Base-by-base conservation (phyloP, 805 yeast genomes). In the Wickerhamiella kurtzmanii region DNA sequence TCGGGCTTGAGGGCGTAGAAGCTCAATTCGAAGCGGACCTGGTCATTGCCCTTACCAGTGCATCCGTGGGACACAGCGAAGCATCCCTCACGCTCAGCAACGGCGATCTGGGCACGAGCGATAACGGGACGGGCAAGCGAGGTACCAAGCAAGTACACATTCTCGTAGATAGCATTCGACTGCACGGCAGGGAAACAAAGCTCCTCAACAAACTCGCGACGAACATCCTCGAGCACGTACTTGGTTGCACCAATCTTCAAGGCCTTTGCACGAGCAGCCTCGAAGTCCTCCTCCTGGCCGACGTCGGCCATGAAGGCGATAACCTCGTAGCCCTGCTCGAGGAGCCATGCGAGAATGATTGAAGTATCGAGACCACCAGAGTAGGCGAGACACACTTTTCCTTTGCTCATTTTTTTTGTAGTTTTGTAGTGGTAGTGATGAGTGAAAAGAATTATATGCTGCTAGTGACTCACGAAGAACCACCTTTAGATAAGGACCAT, bases 21-120 rank as follows among this genome's bases (percentile, higher is more conserved):
- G 6, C 94, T 81, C 52, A 92, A 74, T 72, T 92, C 99, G 66
- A 92, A 92, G 71, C 99, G 82, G 56, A 92, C 96, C 73, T 92
- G 98, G 69, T 92, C 99, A 66, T 92, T 92, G 72, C 99, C 99
- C 74, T 92, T 92, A 72, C 99, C 99, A 57, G 99, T 92, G 73
- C 98, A 92, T 54, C 99, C 99, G 68, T 92, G 99, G 43, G 95
- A 79, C 44, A 92, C 98, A 46, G 97, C 97, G 60, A 89, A 87
- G 75, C 98, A 92, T 55, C 96, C 96, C 68, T 92, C 94, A 61
- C 83, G 76, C 71, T 87, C 94, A 53, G 99, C 99, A 54, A 86
- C 96, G 61, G 82, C 76, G 65, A 92, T 92, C 72, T 92, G 98
- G 44, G 98, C 98, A 71, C 88, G 80, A 48, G 99, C 96, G 67